Evolutionary conservation across 805 yeast genomes (phyloP), one percentile per base, ranked within the genome.

Genomic region (Wickerhamiella parazyma): DNA sequence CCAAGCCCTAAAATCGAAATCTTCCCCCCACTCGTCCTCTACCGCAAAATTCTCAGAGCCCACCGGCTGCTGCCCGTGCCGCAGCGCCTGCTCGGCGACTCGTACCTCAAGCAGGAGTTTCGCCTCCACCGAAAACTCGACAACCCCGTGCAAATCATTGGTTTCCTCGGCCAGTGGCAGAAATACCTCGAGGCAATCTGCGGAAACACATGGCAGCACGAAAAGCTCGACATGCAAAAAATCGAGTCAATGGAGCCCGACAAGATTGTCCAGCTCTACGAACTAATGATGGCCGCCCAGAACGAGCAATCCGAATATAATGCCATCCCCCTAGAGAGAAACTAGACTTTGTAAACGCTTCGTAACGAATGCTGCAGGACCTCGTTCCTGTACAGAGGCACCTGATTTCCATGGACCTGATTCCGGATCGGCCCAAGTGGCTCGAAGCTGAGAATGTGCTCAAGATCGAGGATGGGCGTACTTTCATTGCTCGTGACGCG

Each of bases 131-230:
- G 76, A 47, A 62, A 67, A 38, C 72, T 80, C 6, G 95, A 85
- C 51, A 86, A 91, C 59, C 97, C 99, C 3, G 68, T 85, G 19
- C 94, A 89, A 56, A 85, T 91, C 26, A 86, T 91, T 9, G 98
- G 96, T 9, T 91, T 91, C 54, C 68, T 91, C 48, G 76, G 94
- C 1, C 79, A 84, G 48, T 91, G 99, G 99, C 98, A 91, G 61
- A 59, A 62, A 45, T 66, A 66, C 42, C 54, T 58, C 10, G 67
- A 63, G 50, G 51, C 55, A 22, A 52, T 57, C 48, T 56, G 50
- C 45, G 68, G 71, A 29, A 80, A 74, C 10, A 66, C 67, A 38
- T 81, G 89, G 91, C 62, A 66, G 53, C 74, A 71, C 41, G 78
- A 75, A 36, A 66, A 69, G 49, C 64, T 91, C 56, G 77, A 78